phyloP scores from a whole-genome alignment of 179 eudicot species.

The Camellia oleifera region DNA sequence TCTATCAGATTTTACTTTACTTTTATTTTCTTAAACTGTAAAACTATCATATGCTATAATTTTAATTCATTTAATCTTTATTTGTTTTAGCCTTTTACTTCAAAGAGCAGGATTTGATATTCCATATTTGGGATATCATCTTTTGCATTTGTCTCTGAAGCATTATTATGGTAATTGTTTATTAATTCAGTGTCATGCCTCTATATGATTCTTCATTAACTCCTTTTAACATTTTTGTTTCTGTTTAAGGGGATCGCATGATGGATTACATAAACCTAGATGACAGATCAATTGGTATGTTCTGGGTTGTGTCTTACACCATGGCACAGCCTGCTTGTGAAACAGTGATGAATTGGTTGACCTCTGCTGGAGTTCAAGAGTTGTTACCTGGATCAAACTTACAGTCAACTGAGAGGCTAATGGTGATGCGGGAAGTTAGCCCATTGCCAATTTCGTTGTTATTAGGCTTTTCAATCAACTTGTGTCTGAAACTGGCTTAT shows the following conservation, averaged over 20 bases:
- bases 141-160: not conserved
- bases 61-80: not conserved
- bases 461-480: constrained; percentile 80
- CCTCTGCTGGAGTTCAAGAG: constrained; percentile 75
- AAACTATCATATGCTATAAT: not conserved
- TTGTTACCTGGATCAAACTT: constrained; percentile 56
- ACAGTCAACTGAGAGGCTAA: constrained; percentile 74
- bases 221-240: constrained; percentile 7
- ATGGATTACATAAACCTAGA: constrained; percentile 89
- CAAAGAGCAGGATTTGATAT: not conserved
- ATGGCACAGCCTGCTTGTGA: constrained; percentile 94
- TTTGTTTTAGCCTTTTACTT: not conserved
- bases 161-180: not conserved
- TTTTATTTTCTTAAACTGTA: not conserved
- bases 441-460: constrained; percentile 78
- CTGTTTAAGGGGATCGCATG: constrained; percentile 63
- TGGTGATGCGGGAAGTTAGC: constrained; percentile 85
- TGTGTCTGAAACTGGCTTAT: constrained; percentile 67
- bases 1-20: not conserved
- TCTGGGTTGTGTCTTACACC: constrained; percentile 95
- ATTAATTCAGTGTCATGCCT: not conserved
- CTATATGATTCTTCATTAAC: not conserved
- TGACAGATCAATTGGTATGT: constrained; percentile 87
- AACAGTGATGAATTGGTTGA: constrained; percentile 85
- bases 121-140: not conserved